phyloP scores from a whole-genome alignment of 495 filamentous ascomycete genomes.

The Darksidea phi region DNA sequence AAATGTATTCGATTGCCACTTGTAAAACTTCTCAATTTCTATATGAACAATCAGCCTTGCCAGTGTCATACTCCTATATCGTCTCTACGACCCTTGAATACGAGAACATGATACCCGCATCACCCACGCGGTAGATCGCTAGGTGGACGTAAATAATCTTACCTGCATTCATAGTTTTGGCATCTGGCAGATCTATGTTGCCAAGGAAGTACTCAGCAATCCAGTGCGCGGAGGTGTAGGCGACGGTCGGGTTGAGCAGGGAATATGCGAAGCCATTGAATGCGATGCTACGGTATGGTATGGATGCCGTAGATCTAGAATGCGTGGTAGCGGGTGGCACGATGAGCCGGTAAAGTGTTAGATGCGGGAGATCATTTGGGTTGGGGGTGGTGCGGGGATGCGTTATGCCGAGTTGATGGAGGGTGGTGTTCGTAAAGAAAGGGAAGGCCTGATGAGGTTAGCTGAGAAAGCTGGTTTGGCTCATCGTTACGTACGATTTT shows the following conservation, averaged over 20 bases:
- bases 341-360: conserved; percentile 9
- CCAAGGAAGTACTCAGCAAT: conserved; percentile 18
- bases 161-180: not conserved
- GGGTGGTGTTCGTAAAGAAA: conserved; percentile 1
- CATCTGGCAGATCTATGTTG: not conserved
- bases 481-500: not conserved
- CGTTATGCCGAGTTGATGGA: not conserved
- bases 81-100: no score
- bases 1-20: conserved; percentile 11
- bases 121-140: no score
- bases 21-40: conserved; percentile 14
- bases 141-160: not conserved
- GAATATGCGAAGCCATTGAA: conserved; percentile 21
- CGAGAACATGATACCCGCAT: no score
- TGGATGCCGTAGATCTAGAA: not conserved
- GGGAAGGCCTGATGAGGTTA: conserved; percentile 6
- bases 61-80: no score
- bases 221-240: conserved; percentile 9
- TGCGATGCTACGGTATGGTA: conserved; percentile 11
- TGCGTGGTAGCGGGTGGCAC: conserved; percentile 1
- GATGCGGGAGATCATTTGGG: conserved; percentile 1
- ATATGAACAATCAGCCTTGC: not conserved
- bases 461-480: not conserved
- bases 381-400: not conserved
- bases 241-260: conserved; percentile 11